Percentiles rank a stretch among this genome's conserved stretches.
These are phyloP conservation scores for Pichia manshurica DNA, from an alignment of 805 yeast species.

Conservation along the genomic window DNA sequence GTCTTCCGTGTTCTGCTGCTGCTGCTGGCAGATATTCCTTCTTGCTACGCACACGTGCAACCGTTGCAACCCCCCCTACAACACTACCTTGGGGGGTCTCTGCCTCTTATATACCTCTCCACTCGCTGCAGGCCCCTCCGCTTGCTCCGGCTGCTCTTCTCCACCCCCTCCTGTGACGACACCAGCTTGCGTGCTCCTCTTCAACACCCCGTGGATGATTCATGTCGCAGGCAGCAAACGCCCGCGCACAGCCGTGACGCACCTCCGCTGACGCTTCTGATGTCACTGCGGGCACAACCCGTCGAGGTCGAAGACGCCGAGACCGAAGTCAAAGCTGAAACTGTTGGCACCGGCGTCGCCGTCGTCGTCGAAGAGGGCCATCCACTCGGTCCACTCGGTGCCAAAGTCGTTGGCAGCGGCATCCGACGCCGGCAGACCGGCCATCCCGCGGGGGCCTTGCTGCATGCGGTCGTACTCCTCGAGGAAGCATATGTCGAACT, in stretches of 20 bases:
- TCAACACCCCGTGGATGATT: no score
- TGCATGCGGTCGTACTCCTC: conserved; percentile 1
- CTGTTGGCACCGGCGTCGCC: not conserved
- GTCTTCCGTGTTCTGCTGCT: no score
- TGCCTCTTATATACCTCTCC: no score
- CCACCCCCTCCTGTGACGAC: no score
- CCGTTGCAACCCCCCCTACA: no score
- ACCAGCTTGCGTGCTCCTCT: no score
- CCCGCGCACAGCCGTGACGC: conserved; percentile 5
- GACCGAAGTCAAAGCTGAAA: not conserved
- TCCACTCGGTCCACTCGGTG: conserved; percentile 6
- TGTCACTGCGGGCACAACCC: not conserved
- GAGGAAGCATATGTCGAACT: conserved; percentile 18
- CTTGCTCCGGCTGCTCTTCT: no score
- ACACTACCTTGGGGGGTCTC: no score
- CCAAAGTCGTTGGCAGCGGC: not conserved
- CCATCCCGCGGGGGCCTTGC: no score
- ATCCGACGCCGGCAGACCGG: not conserved
- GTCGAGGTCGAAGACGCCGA: not conserved
- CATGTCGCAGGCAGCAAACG: not conserved
- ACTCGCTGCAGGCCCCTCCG: no score
- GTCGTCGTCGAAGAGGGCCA: not conserved
- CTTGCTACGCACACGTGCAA: no score
- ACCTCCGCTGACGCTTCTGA: not conserved
- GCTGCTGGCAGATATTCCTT: no score